phyloP scores from a whole-genome alignment of 306 rosid genomes.

The Calophaca sinica region DNA sequence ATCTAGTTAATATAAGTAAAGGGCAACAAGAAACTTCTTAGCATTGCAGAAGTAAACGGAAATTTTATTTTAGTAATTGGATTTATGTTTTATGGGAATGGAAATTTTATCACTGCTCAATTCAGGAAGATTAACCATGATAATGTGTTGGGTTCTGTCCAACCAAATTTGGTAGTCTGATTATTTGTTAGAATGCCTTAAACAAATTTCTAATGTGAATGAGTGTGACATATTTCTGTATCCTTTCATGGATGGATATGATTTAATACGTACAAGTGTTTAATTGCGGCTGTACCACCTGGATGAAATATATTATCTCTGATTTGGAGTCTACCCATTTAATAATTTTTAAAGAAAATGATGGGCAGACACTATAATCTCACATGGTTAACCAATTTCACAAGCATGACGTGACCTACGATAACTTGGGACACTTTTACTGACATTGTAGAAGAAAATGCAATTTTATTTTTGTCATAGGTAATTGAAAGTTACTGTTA shows the following conservation, averaged over 20 bases:
- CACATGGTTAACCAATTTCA: conserved; percentile 30
- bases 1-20: no score
- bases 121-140: neutral
- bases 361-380: conserved; percentile 10
- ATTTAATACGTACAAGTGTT: conserved; percentile 31
- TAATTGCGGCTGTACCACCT: conserved; percentile 27
- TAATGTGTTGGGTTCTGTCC: neutral
- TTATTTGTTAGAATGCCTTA: neutral
- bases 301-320: conserved; percentile 22
- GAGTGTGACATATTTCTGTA: conserved; percentile 6
- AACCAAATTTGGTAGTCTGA: neutral
- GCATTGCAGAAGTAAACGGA: no score
- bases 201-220: conserved; percentile 2
- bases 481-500: conserved; percentile 20
- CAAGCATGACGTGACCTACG: conserved; percentile 29
- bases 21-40: no score
- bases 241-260: conserved; percentile 1
- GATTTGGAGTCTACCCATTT: conserved; percentile 8
- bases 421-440: conserved; percentile 20
- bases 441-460: conserved; percentile 7
- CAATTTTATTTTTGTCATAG: neutral
- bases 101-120: neutral
- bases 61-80: no score
- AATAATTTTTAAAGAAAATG: conserved; percentile 6
- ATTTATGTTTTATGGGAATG: no score